Evolutionary conservation across 2,329 filamentous ascomycete species (phyloP), one percentile per base, ranked within the genome.

Genomic region (Phyllachora maydis): DNA sequence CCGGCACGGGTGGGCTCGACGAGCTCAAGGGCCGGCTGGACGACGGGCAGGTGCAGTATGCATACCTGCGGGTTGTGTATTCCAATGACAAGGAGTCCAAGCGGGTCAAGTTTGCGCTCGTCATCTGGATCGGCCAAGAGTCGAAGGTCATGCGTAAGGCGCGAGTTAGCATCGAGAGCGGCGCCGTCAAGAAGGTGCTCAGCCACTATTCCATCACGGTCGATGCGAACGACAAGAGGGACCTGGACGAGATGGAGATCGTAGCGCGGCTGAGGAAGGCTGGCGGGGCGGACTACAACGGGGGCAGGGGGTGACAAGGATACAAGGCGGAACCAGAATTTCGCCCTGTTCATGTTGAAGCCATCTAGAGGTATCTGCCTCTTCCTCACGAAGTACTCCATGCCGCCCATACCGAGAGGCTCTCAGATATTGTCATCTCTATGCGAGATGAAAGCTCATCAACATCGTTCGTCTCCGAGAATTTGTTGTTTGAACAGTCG

Each of bases 261-360:
- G 64, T 74, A 10, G 42, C 55, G 29, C 49, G 59, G 38, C 45
- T 75, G 46, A 51, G 70, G 42, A 70, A 64, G 50, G 68, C 63
- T 4, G 71, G 71, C 26, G 71, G 71, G 16, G 70, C 70, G 10
- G 71, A 76, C 45, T 77, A 75, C 55, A 70, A 75, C 38, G 67
- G 69, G 6, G 69, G 63, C 8, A 46, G 66, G 31, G 66, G 63
- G 6, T 66, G 34, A 32, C 12, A 14, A 14, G 20, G 14, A 18
- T 18, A 18, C 16, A 18, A 18, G n/a, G n/a, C n/a, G n/a, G n/a
- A n/a, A n/a, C n/a, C n/a, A n/a, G n/a, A n/a, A n/a, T n/a, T n/a
- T n/a, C n/a, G n/a, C n/a, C n/a, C n/a, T n/a, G n/a, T n/a, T n/a
- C n/a, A n/a, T n/a, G n/a, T n/a, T n/a, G n/a, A n/a, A n/a, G n/a